Evolutionary conservation across 441 rosid genomes (phyloP).

Genomic region (Jatropha multifida): DNA sequence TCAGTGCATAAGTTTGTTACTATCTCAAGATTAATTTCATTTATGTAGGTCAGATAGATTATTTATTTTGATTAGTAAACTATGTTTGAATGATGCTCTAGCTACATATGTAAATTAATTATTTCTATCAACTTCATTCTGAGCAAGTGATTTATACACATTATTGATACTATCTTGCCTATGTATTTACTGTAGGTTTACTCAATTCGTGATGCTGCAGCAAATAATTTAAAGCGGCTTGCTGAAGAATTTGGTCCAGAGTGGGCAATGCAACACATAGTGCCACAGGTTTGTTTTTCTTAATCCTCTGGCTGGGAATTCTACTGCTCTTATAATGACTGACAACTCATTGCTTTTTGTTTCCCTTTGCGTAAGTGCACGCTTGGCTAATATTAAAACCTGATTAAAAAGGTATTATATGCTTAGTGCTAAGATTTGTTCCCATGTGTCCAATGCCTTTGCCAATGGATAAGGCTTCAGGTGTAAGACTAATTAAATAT

Average conservation of each 20-base stretch:
- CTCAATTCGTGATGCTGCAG: constrained; percentile 99
- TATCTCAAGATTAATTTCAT: not conserved
- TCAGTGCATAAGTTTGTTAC: not conserved
- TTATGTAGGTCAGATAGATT: not conserved
- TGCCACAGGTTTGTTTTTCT: constrained; percentile 69
- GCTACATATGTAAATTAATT: not conserved
- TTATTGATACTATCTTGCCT: constrained; percentile 14
- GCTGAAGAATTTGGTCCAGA: constrained; percentile 99
- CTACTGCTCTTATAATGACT: constrained; percentile 40
- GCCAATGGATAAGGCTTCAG: not conserved
- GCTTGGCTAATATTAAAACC: not conserved
- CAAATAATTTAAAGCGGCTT: constrained; percentile 90
- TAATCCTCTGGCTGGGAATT: constrained; percentile 38
- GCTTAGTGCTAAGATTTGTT: constrained; percentile 1
- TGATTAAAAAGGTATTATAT: not conserved
- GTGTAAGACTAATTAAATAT: not conserved
- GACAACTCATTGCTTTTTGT: not conserved
- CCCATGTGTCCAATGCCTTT: not conserved
- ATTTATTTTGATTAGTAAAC: not conserved
- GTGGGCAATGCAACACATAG: constrained; percentile 98
- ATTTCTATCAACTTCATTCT: not conserved
- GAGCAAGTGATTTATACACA: not conserved
- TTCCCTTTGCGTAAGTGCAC: not conserved
- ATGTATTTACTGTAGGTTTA: constrained; percentile 56
- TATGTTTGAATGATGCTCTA: not conserved